A percentile compares a stretch with the other conserved stretches of the same genome.
phyloP scores from a whole-genome alignment of 495 filamentous ascomycete species.

The Tuber microsphaerosporum region DNA sequence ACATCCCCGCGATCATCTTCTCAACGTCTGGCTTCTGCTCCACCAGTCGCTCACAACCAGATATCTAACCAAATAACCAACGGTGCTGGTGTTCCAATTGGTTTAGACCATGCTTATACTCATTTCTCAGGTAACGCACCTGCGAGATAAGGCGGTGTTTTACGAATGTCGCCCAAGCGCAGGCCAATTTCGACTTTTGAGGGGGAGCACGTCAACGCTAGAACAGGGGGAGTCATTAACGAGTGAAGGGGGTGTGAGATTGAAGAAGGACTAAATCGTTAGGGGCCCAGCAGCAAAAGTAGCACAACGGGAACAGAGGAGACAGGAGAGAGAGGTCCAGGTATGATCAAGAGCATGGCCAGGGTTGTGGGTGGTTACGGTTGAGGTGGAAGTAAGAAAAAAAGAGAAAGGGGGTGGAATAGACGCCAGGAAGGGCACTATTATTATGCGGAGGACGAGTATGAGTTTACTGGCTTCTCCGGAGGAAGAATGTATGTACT shows the following conservation, averaged over 20 bases:
- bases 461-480: slow-evolving; percentile 59
- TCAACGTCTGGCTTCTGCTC: slow-evolving; percentile 27
- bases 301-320: slow-evolving; percentile 48
- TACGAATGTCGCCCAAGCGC: slow-evolving; percentile 39
- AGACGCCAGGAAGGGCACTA: slow-evolving; percentile 37
- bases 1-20: slow-evolving; percentile 31
- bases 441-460: slow-evolving; percentile 41
- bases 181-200: slow-evolving; percentile 37
- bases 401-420: slow-evolving; percentile 38
- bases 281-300: slow-evolving; percentile 44
- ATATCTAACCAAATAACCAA: slow-evolving; percentile 15
- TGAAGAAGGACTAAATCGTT: slow-evolving; percentile 61
- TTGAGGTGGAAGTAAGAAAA: slow-evolving; percentile 41
- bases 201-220: slow-evolving; percentile 33
- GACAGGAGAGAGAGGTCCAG: slow-evolving; percentile 39
- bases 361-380: slow-evolving; percentile 28
- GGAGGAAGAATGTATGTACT: slow-evolving; percentile 70
- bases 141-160: slow-evolving; percentile 36
- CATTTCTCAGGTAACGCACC: slow-evolving; percentile 37
- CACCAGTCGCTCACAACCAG: slow-evolving; percentile 11
- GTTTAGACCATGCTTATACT: slow-evolving; percentile 38
- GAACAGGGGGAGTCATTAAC: slow-evolving; percentile 41
- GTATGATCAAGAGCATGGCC: slow-evolving; percentile 40
- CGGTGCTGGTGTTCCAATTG: slow-evolving; percentile 24
- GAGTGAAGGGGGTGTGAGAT: slow-evolving; percentile 48